Base-by-base conservation (phyloP, 371 early-diverging fungal species). In the Mortierella sp. region DNA sequence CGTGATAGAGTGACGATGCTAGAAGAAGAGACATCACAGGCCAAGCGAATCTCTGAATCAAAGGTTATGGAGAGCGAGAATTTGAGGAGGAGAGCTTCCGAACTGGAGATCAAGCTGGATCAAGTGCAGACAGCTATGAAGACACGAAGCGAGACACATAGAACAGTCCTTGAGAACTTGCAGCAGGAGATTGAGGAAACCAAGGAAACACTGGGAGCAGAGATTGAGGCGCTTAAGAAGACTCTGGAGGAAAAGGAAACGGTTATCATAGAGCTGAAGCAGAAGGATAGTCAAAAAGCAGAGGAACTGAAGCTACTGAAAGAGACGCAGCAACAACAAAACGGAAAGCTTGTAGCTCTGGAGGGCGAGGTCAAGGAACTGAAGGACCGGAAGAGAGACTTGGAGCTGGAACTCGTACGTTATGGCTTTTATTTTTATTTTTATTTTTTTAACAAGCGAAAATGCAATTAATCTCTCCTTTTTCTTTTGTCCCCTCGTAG, bases 171-270 rank as follows among this genome's bases (percentile, higher is more conserved):
- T 40, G 86, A 81, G n/a, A 87, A 88, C 38, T 66, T 87, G 58
- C 84, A 84, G 52, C 78, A 84, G 33, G 87, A 89, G 47, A 76
- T 84, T 15, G 88, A 86, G 45, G 82, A 84, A 52, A 65, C 86
- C 64, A 87, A 83, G 38, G 84, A 83, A 64, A 73, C 77, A 0
- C 70, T 86, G 69, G 74, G 74, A 9, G 84, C 86, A 0, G 75
- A 84, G 22, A 68, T 83, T 61, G 65, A 85, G 63, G 67, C 75
- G 50, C 58, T 87, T 71, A 85, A 77, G 48, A 75, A 72, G 62
- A 41, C 77, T 9, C 63, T 85, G 58, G 63, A 69, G 19, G 86
- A 83, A 22, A 94, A 94, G 64, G 94, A 94, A 38, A 90, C 91
- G 58, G 70, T 48, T 19, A 65, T 70, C 50, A 60, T 63, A 43